These are phyloP conservation scores for Fusarium equiseti DNA, from an alignment of 2,329 filamentous ascomycete species.

Conservation along the genomic window DNA sequence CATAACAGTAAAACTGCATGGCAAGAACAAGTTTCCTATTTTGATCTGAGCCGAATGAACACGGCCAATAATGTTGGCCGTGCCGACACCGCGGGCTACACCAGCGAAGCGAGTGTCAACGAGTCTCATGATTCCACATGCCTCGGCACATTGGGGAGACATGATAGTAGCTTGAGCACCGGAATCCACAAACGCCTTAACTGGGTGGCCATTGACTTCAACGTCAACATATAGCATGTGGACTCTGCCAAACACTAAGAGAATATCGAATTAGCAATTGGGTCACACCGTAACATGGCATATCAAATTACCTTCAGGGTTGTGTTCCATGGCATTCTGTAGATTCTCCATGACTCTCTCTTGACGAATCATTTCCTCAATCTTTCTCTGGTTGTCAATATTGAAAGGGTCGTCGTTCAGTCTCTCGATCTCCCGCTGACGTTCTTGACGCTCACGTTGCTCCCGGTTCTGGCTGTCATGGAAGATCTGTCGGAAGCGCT, in stretches of 20 bases:
- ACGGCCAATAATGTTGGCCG: constrained; percentile 91
- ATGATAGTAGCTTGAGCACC: constrained; percentile 99
- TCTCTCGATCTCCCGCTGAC: constrained; percentile 84
- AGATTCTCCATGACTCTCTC: constrained; percentile 95
- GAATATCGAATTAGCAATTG: constrained; percentile 14
- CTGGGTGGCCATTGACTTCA: constrained; percentile 89
- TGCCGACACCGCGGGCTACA: constrained; percentile 92
- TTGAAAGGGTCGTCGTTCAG: constrained; percentile 97
- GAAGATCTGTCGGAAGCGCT: constrained; percentile 80
- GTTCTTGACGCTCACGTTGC: constrained; percentile 77
- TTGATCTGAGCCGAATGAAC: constrained; percentile 96
- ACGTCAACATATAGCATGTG: constrained; percentile 97
- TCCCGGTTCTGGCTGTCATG: constrained; percentile 76
- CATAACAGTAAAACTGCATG: constrained; percentile 99
- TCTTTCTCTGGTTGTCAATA: constrained; percentile 87
- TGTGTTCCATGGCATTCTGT: constrained; percentile 96
- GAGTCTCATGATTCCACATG: constrained; percentile 95
- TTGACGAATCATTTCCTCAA: constrained; percentile 97
- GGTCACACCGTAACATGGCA: neutral
- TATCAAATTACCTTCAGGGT: constrained; percentile 82
- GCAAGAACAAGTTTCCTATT: constrained; percentile 86
- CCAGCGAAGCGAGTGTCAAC: constrained; percentile 94
- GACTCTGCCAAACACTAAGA: constrained; percentile 87
- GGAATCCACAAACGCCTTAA: constrained; percentile 97
- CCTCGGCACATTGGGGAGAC: constrained; percentile 91